Conservation (phyloP, 2,329 filamentous ascomycete species). For the Fusarium buharicum region DNA sequence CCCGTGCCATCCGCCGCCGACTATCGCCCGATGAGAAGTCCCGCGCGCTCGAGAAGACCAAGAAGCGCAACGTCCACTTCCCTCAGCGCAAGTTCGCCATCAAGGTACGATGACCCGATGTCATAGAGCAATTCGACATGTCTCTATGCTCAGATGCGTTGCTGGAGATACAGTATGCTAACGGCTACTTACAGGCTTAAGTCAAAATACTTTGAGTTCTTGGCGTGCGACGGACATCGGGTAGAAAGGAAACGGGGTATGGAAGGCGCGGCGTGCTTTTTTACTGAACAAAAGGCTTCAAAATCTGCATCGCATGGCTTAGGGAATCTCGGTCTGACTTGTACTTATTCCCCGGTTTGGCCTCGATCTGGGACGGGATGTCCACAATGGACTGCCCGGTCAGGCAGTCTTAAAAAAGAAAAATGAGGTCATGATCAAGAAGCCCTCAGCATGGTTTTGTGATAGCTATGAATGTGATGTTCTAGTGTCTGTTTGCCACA, state of each 20-base stretch:
- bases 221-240: constrained; percentile 47
- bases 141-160: not conserved
- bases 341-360: constrained; percentile 53
- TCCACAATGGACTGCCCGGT: constrained; percentile 49
- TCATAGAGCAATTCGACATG: not conserved
- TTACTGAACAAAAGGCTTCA: constrained; percentile 49
- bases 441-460: constrained; percentile 4
- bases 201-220: constrained; percentile 42
- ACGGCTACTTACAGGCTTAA: constrained; percentile 45
- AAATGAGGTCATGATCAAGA: constrained; percentile 55
- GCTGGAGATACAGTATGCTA: constrained; percentile 21
- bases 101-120: constrained; percentile 72
- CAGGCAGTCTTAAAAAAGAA: constrained; percentile 49
- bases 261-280: constrained; percentile 54
- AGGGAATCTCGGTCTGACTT: constrained; percentile 53
- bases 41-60: constrained; percentile 89
- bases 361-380: constrained; percentile 52
- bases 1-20: constrained; percentile 95
- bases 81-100: constrained; percentile 98
- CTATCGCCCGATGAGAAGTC: constrained; percentile 91
- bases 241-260: constrained; percentile 51
- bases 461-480: constrained; percentile 7
- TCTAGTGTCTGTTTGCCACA: not conserved
- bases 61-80: constrained; percentile 97
- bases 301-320: constrained; percentile 55